phyloP scores from a whole-genome alignment of 257 asterid genomes.

The Avicennia marina region DNA sequence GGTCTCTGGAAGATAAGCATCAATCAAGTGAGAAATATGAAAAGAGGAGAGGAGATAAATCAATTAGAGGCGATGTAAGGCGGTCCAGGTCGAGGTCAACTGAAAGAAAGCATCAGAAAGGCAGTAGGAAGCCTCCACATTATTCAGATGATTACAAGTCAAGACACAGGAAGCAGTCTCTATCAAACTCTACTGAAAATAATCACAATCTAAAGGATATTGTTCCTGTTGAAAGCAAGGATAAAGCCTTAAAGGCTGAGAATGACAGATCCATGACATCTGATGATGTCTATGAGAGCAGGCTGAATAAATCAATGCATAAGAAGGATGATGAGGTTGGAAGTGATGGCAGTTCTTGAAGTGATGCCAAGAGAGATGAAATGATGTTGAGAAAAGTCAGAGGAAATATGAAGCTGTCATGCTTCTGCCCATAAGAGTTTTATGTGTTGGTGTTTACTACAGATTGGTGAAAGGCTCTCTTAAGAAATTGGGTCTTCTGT shows the following conservation, averaged over 20 bases:
- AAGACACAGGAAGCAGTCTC: slow-evolving; percentile 48
- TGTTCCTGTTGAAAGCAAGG: slow-evolving; percentile 34
- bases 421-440: slow-evolving; percentile 29
- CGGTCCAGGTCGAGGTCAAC: slow-evolving; percentile 54
- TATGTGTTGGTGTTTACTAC: slow-evolving; percentile 21
- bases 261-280: slow-evolving; percentile 34
- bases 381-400: slow-evolving; percentile 18
- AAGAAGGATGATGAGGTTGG: slow-evolving; percentile 29
- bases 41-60: slow-evolving; percentile 55
- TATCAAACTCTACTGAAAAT: slow-evolving; percentile 50
- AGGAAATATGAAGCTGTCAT: slow-evolving; percentile 18
- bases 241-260: slow-evolving; percentile 33
- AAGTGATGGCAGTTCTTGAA: slow-evolving; percentile 21
- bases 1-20: slow-evolving; percentile 53
- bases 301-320: slow-evolving; percentile 22
- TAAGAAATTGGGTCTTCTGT: slow-evolving; percentile 25
- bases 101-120: slow-evolving; percentile 41
- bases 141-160: slow-evolving; percentile 49
- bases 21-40: slow-evolving; percentile 38
- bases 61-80: slow-evolving; percentile 42
- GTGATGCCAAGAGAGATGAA: slow-evolving; percentile 17
- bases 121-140: slow-evolving; percentile 37
- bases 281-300: slow-evolving; percentile 27
- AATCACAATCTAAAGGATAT: slow-evolving; percentile 23
- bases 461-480: slow-evolving; percentile 19